Percentiles rank a stretch among this genome's conserved stretches.
These are phyloP conservation scores for Claviceps pazoutovae DNA, from an alignment of 2,329 filamentous ascomycete genomes.

Conservation along the genomic window DNA sequence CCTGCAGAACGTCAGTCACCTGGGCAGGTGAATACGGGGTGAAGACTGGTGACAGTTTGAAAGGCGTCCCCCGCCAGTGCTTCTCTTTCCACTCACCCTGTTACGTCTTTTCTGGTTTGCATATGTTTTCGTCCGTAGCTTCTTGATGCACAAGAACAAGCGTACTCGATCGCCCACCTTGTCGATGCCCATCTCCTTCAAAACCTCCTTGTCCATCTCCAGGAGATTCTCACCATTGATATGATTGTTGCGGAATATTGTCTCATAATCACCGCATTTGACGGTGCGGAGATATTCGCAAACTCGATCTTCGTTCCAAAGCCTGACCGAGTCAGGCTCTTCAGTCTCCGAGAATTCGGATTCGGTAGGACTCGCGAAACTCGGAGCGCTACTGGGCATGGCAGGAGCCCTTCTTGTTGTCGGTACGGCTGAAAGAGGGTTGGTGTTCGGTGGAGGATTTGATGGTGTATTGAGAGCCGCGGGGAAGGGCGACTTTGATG, in stretches of 20 bases:
- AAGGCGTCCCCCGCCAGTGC: background rate
- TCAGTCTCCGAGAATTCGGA: constrained; percentile 84
- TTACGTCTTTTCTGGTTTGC: constrained; percentile 72
- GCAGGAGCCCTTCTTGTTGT: constrained; percentile 38
- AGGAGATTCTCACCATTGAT: constrained; percentile 95
- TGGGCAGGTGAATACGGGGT: background rate
- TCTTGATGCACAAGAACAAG: constrained; percentile 75
- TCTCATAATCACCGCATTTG: constrained; percentile 87
- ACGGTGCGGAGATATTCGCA: constrained; percentile 83
- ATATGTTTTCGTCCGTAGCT: constrained; percentile 62
- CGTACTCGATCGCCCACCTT: constrained; percentile 94
- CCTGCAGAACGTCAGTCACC: constrained; percentile 31
- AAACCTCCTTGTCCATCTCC: constrained; percentile 89
- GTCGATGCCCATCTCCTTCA: constrained; percentile 97
- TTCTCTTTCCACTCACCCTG: constrained; percentile 44
- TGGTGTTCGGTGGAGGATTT: constrained; percentile 29
- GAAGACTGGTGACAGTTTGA: background rate
- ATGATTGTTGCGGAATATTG: constrained; percentile 78
- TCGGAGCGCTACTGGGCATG: constrained; percentile 35
- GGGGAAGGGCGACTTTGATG: constrained; percentile 58
- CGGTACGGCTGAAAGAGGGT: constrained; percentile 34
- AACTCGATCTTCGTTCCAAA: constrained; percentile 85
- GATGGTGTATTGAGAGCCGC: constrained; percentile 31
- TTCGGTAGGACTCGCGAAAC: constrained; percentile 72
- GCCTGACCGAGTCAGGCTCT: constrained; percentile 60